Evolutionary conservation across 1,284 basidiomycete species (phyloP).

Genomic region (Ganoderma lucidum): DNA sequence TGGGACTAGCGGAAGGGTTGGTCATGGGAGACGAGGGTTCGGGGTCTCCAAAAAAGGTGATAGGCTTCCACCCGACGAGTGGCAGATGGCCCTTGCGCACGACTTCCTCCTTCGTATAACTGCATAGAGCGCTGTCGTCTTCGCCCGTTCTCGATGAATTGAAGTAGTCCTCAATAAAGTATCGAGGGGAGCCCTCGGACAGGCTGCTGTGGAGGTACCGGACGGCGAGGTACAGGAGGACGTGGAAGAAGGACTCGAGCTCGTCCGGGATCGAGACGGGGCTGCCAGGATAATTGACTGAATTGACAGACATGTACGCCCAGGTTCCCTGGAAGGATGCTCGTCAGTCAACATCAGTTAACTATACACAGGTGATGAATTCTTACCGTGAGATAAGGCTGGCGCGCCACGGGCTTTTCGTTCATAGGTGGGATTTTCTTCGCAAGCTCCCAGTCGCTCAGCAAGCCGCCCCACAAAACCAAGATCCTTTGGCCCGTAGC

Average conservation of each 20-base stretch:
- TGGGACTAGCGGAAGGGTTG: too few relatives aligned
- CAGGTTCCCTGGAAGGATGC: constrained; percentile 21
- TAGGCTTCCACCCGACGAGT: too few relatives aligned
- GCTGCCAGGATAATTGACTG: neutral
- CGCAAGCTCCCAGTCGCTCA: constrained; percentile 25
- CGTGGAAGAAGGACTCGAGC: constrained; percentile 21
- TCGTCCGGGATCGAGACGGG: constrained; percentile 13
- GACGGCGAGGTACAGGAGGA: constrained; percentile 17
- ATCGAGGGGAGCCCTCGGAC: neutral
- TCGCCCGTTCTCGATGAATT: too few relatives aligned
- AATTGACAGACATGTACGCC: constrained; percentile 21
- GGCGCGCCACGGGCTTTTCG: neutral
- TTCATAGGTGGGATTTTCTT: neutral
- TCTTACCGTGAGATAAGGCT: constrained; percentile 7
- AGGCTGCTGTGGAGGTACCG: constrained; percentile 17
- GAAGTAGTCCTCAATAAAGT: constrained; percentile 14
- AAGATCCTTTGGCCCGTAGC: neutral
- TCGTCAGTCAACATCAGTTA: neutral
- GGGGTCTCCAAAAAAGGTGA: too few relatives aligned
- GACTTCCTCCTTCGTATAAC: too few relatives aligned
- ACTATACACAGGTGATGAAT: neutral
- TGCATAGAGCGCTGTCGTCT: too few relatives aligned
- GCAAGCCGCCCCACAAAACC: constrained; percentile 8
- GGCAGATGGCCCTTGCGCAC: too few relatives aligned
- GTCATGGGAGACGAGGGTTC: too few relatives aligned